Percentiles rank a stretch among this genome's conserved stretches.
These are phyloP conservation scores for Spergularia azorica DNA, from an alignment of 179 eudicot species.

Conservation along the genomic window DNA sequence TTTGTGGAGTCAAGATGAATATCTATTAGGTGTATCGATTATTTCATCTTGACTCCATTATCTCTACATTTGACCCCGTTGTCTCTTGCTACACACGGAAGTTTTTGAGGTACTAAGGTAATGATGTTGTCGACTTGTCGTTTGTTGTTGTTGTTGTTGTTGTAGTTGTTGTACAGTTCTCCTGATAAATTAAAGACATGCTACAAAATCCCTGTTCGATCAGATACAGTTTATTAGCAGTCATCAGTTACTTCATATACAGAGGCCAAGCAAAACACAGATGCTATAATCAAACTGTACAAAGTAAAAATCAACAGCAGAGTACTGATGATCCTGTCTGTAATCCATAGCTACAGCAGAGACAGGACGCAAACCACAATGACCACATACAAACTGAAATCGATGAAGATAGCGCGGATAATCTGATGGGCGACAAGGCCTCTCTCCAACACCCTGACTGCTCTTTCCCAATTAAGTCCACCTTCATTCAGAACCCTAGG, in stretches of 20 bases:
- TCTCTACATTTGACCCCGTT: too few species aligned
- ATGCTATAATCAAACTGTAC: neutral
- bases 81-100: too few species aligned
- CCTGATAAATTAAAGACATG: neutral
- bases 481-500: conserved; percentile 18
- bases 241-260: neutral
- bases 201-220: neutral
- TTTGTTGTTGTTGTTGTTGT: too few species aligned
- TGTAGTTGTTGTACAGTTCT: neutral
- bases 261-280: neutral
- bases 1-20: too few species aligned
- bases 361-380: conserved; percentile 56
- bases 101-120: too few species aligned
- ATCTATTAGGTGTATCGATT: too few species aligned
- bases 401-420: conserved; percentile 51
- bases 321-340: neutral
- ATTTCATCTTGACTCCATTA: too few species aligned
- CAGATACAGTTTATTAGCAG: neutral
- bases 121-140: too few species aligned
- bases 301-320: neutral
- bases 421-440: conserved; percentile 50
- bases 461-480: conserved; percentile 41
- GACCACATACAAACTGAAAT: conserved; percentile 53
- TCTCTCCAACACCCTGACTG: conserved; percentile 44
- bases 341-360: conserved; percentile 22